Conservation (phyloP, 75 land plant genomes). For the Larix kaempferi region DNA sequence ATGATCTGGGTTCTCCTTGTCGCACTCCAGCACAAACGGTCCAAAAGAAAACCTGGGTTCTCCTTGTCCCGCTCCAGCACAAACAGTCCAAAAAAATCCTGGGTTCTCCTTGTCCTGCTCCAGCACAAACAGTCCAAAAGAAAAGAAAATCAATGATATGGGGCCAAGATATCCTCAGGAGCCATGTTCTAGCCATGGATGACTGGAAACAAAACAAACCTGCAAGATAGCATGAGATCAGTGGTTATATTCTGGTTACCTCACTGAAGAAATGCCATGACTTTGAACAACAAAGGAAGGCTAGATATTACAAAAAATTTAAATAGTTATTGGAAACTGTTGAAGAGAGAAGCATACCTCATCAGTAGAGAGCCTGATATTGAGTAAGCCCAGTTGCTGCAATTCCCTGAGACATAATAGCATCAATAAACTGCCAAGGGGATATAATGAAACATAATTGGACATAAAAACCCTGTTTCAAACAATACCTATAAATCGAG, state of each 20-base stretch:
- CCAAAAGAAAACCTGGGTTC: too few relatives aligned
- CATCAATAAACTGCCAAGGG: background rate
- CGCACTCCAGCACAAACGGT: slow-evolving; percentile 75
- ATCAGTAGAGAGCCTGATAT: slow-evolving; percentile 86
- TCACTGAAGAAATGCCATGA: slow-evolving; percentile 83
- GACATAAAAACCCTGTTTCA: background rate
- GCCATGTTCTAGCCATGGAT: background rate
- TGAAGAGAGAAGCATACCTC: slow-evolving; percentile 44
- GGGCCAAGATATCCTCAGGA: background rate
- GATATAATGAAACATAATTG: background rate
- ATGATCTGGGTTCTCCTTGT: slow-evolving; percentile 67
- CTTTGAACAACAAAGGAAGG: slow-evolving; percentile 35
- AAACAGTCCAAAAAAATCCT: too few relatives aligned
- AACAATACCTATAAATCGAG: slow-evolving; percentile 30
- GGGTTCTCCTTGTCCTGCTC: too few relatives aligned
- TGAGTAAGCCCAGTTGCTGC: slow-evolving; percentile 85
- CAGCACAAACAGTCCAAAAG: background rate
- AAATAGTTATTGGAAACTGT: background rate
- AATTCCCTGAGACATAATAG: slow-evolving; percentile 60
- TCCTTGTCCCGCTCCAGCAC: too few relatives aligned
- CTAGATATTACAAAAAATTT: background rate
- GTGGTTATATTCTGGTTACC: slow-evolving; percentile 86
- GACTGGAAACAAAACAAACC: slow-evolving; percentile 32
- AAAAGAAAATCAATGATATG: background rate
- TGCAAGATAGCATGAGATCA: slow-evolving; percentile 96